A percentile compares a stretch with the other conserved stretches of the same genome.
Evolutionary conservation across 768 basidiomycete genomes (phyloP).

Genomic region (Boletus bicolor): DNA sequence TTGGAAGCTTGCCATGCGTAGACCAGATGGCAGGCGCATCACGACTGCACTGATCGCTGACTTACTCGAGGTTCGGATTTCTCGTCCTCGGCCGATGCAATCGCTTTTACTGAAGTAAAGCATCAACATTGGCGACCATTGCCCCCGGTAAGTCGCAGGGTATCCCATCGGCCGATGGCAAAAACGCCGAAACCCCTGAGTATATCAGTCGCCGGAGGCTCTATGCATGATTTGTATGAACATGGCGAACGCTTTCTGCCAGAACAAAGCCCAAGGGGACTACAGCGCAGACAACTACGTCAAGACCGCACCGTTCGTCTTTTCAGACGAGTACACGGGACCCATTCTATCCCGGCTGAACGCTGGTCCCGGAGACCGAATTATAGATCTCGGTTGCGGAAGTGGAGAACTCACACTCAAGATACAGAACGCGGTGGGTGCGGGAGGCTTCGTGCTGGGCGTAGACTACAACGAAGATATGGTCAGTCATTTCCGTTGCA

Average conservation of each 20-base stretch:
- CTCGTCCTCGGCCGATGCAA: constrained; percentile 20
- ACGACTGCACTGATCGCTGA: background rate
- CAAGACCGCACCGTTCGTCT: constrained; percentile 67
- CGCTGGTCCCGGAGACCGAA: constrained; percentile 62
- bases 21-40: background rate
- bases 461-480: constrained; percentile 70
- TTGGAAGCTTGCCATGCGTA: background rate
- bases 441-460: constrained; percentile 58
- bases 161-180: constrained; percentile 21
- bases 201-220: background rate
- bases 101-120: background rate
- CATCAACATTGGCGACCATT: background rate
- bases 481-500: constrained; percentile 41
- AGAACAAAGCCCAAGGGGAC: constrained; percentile 21
- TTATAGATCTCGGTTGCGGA: constrained; percentile 80
- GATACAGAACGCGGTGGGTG: constrained; percentile 50
- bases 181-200: constrained; percentile 11
- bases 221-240: background rate
- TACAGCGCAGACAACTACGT: constrained; percentile 65
- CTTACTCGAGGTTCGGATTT: constrained; percentile 6
- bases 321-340: constrained; percentile 45
- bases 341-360: constrained; percentile 59
- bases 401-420: constrained; percentile 71
- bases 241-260: constrained; percentile 11
- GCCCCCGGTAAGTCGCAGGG: background rate